Evolutionary conservation across 805 yeast genomes (phyloP).

Genomic region (Wickerhamiella qilinensis): DNA sequence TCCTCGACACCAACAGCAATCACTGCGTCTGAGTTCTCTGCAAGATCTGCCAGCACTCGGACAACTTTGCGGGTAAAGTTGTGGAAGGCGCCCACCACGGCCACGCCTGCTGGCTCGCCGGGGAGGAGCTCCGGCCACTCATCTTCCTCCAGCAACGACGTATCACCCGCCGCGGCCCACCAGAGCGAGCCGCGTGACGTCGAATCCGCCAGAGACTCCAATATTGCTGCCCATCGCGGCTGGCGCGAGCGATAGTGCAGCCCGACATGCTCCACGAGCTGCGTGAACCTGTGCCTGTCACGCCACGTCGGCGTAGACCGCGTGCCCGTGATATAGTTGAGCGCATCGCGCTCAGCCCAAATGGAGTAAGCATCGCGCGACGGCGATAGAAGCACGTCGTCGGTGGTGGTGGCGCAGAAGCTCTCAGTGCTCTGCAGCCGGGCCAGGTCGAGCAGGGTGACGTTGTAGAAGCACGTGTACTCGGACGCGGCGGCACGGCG

Average conservation of each 20-base stretch:
- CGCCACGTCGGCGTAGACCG: slow-evolving; percentile 14
- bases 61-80: slow-evolving; percentile 30
- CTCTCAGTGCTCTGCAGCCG: slow-evolving; percentile 23
- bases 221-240: slow-evolving; percentile 3
- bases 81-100: slow-evolving; percentile 37
- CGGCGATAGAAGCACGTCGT: slow-evolving; percentile 35
- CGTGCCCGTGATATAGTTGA: slow-evolving; percentile 5
- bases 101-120: slow-evolving; percentile 25
- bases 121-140: slow-evolving; percentile 15
- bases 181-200: slow-evolving; percentile 40
- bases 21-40: slow-evolving; percentile 19
- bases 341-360: slow-evolving; percentile 4
- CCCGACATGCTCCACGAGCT: slow-evolving; percentile 10
- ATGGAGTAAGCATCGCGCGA: slow-evolving; percentile 14
- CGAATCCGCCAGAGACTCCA: slow-evolving; percentile 11
- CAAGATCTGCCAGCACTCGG: slow-evolving; percentile 24
- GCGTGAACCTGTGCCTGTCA: slow-evolving; percentile 15
- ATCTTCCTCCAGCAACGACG: slow-evolving; percentile 22
- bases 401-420: slow-evolving; percentile 49
- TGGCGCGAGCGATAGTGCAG: background rate
- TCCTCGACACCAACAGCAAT: slow-evolving; percentile 29
- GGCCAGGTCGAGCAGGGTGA: slow-evolving; percentile 42
- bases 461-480: slow-evolving; percentile 30
- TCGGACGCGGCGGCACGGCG: slow-evolving; percentile 13
- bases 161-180: slow-evolving; percentile 81